phyloP scores from a whole-genome alignment of 2,329 filamentous ascomycete species.

The Talaromyces sp. region DNA sequence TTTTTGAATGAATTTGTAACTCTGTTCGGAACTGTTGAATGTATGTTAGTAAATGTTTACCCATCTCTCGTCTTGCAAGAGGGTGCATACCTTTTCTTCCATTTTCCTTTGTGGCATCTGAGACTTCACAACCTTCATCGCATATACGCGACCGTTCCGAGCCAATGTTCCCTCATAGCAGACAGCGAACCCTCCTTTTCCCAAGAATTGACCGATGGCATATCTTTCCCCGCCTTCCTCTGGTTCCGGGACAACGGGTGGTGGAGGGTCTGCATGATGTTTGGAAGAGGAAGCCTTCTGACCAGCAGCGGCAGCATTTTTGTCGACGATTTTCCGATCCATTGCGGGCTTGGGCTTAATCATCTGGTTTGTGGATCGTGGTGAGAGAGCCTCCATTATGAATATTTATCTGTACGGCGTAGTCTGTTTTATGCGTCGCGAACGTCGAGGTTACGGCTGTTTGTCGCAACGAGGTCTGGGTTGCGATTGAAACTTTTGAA shows the following conservation, averaged over 20 bases:
- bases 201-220: conserved; percentile 49
- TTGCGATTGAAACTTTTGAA: not conserved
- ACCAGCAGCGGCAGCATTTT: conserved; percentile 34
- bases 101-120: conserved; percentile 55
- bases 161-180: conserved; percentile 52
- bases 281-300: conserved; percentile 41
- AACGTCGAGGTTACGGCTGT: not conserved
- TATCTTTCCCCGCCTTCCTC: conserved; percentile 50
- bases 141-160: conserved; percentile 49
- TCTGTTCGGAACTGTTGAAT: conserved; percentile 70
- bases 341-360: conserved; percentile 45
- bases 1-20: conserved; percentile 97
- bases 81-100: conserved; percentile 50
- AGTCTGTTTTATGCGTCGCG: not conserved
- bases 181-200: conserved; percentile 55
- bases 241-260: conserved; percentile 48
- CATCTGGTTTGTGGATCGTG: conserved; percentile 51
- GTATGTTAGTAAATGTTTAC: conserved; percentile 7
- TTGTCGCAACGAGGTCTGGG: conserved; percentile 4
- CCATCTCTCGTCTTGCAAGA: no score
- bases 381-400: conserved; percentile 53
- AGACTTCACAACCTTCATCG: conserved; percentile 55
- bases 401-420: conserved; percentile 4
- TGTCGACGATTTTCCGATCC: conserved; percentile 43
- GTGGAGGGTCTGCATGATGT: conserved; percentile 51